phyloP scores from a whole-genome alignment of 75 land plant species.

The Cunninghamia lanceolata region DNA sequence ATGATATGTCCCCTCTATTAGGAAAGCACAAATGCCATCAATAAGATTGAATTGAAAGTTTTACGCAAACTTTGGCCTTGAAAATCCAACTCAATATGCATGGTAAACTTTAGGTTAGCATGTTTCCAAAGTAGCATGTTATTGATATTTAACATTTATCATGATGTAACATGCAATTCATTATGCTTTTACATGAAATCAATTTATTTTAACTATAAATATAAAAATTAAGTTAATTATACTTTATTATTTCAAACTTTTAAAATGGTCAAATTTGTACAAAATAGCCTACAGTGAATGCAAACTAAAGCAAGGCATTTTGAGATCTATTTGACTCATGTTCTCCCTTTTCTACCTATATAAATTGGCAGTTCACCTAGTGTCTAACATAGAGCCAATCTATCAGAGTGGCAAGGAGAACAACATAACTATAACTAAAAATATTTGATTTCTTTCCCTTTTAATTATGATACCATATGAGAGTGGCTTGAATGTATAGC shows the following conservation, averaged over 20 bases:
- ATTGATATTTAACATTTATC: background rate
- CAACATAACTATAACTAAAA: background rate
- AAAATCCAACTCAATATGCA: background rate
- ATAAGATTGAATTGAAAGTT: background rate
- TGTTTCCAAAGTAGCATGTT: background rate
- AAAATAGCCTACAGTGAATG: background rate
- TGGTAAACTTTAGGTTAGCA: background rate
- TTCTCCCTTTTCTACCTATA: background rate
- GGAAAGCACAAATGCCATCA: background rate
- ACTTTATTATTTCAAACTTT: background rate
- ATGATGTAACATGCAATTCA: background rate
- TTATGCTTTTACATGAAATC: background rate
- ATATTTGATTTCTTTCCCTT: background rate
- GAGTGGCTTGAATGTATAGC: no score
- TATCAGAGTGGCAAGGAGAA: background rate
- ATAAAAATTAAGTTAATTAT: no score
- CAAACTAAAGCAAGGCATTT: no score
- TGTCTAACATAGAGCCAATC: background rate
- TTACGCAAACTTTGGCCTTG: background rate
- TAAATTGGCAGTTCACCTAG: background rate
- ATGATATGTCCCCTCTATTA: background rate
- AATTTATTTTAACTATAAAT: no score
- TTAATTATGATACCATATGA: no score
- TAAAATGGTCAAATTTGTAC: background rate
- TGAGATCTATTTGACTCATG: background rate